These are phyloP conservation scores for Gaultheria prostrata DNA, from an alignment of 148 eudicot species.

Conservation along the genomic window DNA sequence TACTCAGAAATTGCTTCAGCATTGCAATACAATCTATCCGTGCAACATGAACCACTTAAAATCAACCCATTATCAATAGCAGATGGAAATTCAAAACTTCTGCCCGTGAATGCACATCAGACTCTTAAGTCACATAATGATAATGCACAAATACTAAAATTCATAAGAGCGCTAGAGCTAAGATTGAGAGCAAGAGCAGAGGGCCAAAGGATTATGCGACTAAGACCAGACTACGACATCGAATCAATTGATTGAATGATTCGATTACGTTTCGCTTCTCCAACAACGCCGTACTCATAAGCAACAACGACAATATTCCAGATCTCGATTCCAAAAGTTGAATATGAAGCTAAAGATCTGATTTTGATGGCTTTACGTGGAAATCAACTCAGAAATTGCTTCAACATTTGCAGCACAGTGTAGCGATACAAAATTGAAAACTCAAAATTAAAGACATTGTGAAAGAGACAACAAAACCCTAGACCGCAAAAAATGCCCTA, in stretches of 20 bases:
- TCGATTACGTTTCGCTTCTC: background rate
- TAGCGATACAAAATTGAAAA: background rate
- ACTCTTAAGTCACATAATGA: background rate
- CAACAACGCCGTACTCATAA: background rate
- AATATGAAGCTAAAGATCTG: too few species aligned
- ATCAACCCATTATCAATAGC: conserved; percentile 18
- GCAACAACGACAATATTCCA: background rate
- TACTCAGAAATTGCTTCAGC: conserved; percentile 82
- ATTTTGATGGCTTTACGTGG: too few species aligned
- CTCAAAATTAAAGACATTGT: too few species aligned
- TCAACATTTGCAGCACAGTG: background rate
- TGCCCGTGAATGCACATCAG: background rate
- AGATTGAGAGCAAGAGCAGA: background rate
- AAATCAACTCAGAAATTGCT: too few species aligned
- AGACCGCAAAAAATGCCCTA: conserved; percentile 7
- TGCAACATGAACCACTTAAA: conserved; percentile 10
- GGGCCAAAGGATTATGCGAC: background rate
- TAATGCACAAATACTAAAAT: background rate
- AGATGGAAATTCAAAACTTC: conserved; percentile 4
- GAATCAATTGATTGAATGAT: background rate
- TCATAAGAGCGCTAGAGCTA: background rate
- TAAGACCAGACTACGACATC: background rate
- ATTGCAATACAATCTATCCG: conserved; percentile 29
- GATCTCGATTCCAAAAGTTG: too few species aligned
- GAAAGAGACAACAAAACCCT: background rate